phyloP scores from a whole-genome alignment of 177 flowering plant species.

The Vitis hybrid region DNA sequence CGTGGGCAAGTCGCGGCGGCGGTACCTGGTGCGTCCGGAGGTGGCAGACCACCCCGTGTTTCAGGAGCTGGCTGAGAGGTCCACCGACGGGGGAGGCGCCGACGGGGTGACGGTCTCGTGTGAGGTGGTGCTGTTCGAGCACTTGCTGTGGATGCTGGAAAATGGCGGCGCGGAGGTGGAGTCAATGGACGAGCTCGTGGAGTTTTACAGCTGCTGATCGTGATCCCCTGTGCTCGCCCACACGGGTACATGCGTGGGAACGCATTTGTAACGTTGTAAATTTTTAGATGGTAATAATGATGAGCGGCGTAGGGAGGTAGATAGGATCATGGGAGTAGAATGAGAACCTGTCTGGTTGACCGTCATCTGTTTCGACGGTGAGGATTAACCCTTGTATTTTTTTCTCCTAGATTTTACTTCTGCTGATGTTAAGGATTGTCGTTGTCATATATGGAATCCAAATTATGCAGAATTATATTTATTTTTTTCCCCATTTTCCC shows the following conservation, averaged over 20 bases:
- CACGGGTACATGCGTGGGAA: background rate
- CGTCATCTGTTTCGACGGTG: too few species aligned
- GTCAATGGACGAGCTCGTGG: constrained; percentile 51
- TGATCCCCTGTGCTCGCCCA: background rate
- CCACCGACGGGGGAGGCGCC: constrained; percentile 7
- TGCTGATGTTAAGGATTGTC: too few species aligned
- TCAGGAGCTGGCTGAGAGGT: constrained; percentile 47
- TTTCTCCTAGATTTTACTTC: too few species aligned
- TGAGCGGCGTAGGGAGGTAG: background rate
- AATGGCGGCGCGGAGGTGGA: constrained; percentile 37
- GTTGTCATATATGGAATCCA: too few species aligned
- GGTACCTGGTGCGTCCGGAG: constrained; percentile 52
- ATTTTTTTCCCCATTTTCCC: too few species aligned
- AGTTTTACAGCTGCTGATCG: constrained; percentile 36
- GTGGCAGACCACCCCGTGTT: constrained; percentile 65
- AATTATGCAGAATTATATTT: too few species aligned
- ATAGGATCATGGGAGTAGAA: background rate
- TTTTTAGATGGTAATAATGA: background rate
- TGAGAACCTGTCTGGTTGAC: too few species aligned
- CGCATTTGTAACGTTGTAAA: background rate
- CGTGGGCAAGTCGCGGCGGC: constrained; percentile 78
- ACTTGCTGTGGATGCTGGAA: constrained; percentile 67
- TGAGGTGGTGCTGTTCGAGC: constrained; percentile 68
- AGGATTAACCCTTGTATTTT: too few species aligned
- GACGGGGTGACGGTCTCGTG: constrained; percentile 33